Evolutionary conservation across 2,329 filamentous ascomycete genomes (phyloP), one percentile per base, ranked within the genome.

Genomic region (Ascochyta lentis): DNA sequence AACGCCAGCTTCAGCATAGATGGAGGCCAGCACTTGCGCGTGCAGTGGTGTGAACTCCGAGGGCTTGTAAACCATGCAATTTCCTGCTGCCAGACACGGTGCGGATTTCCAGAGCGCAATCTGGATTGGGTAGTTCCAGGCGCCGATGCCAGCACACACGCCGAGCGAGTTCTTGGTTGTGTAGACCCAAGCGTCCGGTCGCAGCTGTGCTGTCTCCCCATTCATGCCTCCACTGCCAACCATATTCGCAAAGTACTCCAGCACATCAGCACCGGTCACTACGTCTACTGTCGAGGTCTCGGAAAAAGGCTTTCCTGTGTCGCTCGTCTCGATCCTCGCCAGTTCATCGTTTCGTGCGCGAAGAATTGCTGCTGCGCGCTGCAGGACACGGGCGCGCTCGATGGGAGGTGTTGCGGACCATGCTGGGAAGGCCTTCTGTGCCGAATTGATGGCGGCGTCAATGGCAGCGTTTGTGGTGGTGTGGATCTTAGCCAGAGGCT

Each of bases 91-190:
- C 13, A 96, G 82, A 66, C 91, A 95, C 0, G 92, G 90, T 0
- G 89, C 91, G 1, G 90, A 92, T 76, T 96, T 96, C 91, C 91
- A 96, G 1, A 96, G 81, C 8, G 91, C 91, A 27, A 96, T 96
- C 75, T 96, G 91, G 61, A 96, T 90, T 12, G 92, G 92, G 72
- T 96, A 96, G 77, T 96, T 96, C 91, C 91, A 96, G 13, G 92
- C 92, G 51, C 91, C 92, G 63, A 96, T 96, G 54, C 90, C 92
- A 13, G 85, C 92, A 73, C 91, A 96, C 13, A 95, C 91, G 24
- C 92, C 92, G 16, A 96, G 79, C 5, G 92, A 84, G 65, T 91
- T 89, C 73, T 95, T 94, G 69, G 86, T 88, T 10, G 90, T 93
- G 76, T 93, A 92, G 34, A 95, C 86, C 84, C 89, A 92, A 4